These are phyloP conservation scores for Cymbopogon citratus DNA, from an alignment of 176 grass and related monocot genomes.

Conservation along the genomic window DNA sequence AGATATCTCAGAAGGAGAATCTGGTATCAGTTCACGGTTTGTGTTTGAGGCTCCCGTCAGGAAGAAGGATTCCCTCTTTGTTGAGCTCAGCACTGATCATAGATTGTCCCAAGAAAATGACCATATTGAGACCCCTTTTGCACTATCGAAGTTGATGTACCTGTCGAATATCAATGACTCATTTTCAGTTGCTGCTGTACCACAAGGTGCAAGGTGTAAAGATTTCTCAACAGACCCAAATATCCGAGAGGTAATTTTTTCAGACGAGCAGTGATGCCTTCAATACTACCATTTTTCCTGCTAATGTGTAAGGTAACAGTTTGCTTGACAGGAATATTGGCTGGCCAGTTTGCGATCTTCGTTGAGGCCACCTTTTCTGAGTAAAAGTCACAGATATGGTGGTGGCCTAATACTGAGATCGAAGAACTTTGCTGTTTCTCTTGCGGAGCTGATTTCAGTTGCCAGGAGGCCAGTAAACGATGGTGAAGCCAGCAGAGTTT, in stretches of 20 bases:
- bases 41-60: slow-evolving; percentile 61
- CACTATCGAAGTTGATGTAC: slow-evolving; percentile 79
- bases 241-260: slow-evolving; percentile 57
- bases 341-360: slow-evolving; percentile 39
- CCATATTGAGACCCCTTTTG: slow-evolving; percentile 53
- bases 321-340: slow-evolving; percentile 63
- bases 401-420: slow-evolving; percentile 56
- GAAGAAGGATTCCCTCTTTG: slow-evolving; percentile 64
- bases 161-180: slow-evolving; percentile 44
- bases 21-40: slow-evolving; percentile 54
- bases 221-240: slow-evolving; percentile 48
- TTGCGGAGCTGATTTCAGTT: slow-evolving; percentile 52
- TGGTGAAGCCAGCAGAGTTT: slow-evolving; percentile 46
- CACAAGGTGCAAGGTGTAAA: slow-evolving; percentile 67
- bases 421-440: slow-evolving; percentile 46
- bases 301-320: slow-evolving; percentile 49
- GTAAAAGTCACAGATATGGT: slow-evolving; percentile 43
- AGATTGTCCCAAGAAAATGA: slow-evolving; percentile 40
- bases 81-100: slow-evolving; percentile 49
- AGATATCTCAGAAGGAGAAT: slow-evolving; percentile 39
- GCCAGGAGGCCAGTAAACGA: slow-evolving; percentile 10
- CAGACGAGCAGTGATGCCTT: not conserved
- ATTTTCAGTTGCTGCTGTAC: slow-evolving; percentile 51
- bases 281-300: slow-evolving; percentile 18
- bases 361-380: slow-evolving; percentile 59